Percentiles rank a stretch among this genome's conserved stretches.
Evolutionary conservation across 2,329 filamentous ascomycete genomes (phyloP).

Genomic region (Beauveria sp.): DNA sequence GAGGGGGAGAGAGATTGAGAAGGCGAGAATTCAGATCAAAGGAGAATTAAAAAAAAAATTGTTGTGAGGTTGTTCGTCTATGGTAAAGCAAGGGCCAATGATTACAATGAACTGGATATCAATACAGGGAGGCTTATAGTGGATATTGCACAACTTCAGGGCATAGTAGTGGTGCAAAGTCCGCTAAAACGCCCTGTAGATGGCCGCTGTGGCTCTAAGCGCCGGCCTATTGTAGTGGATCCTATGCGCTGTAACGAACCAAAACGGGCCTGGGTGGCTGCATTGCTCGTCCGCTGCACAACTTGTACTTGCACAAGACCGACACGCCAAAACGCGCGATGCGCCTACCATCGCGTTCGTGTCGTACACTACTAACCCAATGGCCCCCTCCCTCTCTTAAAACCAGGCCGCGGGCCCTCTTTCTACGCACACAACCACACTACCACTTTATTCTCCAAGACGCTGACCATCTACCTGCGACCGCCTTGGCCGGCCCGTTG

Average conservation of each 20-base stretch:
- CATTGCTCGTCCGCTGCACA: not conserved
- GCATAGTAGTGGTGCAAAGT: not conserved
- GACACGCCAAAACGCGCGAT: slow-evolving; percentile 11
- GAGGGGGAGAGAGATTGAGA: not conserved
- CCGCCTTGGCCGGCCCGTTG: slow-evolving; percentile 11
- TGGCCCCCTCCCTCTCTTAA: slow-evolving; percentile 11
- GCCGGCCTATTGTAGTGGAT: not conserved
- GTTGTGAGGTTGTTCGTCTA: too few species aligned
- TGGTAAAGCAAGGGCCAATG: too few species aligned
- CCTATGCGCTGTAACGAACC: not conserved
- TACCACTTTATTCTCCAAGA: not conserved
- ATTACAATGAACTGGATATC: too few species aligned
- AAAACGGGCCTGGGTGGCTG: not conserved
- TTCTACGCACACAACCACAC: slow-evolving; percentile 3
- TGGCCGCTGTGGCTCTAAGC: not conserved
- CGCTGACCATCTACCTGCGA: not conserved
- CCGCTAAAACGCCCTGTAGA: not conserved
- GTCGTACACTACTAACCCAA: not conserved
- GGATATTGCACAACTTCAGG: slow-evolving; percentile 6
- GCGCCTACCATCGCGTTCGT: slow-evolving; percentile 10
- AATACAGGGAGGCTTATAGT: not conserved
- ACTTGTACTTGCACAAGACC: not conserved
- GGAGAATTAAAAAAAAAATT: not conserved
- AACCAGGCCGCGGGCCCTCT: slow-evolving; percentile 6
- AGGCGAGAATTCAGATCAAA: not conserved